Conservation (phyloP, 306 rosid genomes). For the Cucumis hystrix region DNA sequence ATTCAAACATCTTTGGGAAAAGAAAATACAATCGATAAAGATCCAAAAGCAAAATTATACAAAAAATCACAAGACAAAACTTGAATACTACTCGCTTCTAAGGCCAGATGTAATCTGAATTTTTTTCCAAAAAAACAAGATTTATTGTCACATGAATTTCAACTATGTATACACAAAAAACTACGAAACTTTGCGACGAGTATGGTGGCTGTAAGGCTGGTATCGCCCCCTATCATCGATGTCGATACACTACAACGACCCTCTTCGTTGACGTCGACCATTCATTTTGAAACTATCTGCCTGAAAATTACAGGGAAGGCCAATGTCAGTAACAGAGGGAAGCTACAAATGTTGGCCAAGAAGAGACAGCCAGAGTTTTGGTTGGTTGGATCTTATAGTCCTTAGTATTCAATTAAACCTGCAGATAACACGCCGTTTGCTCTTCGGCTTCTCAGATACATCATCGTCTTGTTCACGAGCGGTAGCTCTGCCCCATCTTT, state of each 20-base stretch:
- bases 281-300: neutral
- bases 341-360: neutral
- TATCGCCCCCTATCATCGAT: neutral
- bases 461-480: conserved; percentile 75
- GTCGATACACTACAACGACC: neutral
- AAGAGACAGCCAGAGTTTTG: neutral
- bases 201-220: neutral
- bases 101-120: neutral
- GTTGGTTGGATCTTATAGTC: neutral
- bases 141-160: neutral
- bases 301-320: neutral
- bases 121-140: neutral
- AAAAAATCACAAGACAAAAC: neutral
- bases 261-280: neutral
- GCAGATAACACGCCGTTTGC: neutral
- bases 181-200: neutral
- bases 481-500: conserved; percentile 72
- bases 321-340: neutral
- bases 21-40: neutral
- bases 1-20: too few relatives aligned
- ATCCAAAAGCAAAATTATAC: neutral
- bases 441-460: conserved; percentile 37
- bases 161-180: neutral
- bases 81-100: too few relatives aligned
- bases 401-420: neutral